These are phyloP conservation scores for Marasmius sp. DNA, from an alignment of 1,284 basidiomycete species.

Conservation along the genomic window DNA sequence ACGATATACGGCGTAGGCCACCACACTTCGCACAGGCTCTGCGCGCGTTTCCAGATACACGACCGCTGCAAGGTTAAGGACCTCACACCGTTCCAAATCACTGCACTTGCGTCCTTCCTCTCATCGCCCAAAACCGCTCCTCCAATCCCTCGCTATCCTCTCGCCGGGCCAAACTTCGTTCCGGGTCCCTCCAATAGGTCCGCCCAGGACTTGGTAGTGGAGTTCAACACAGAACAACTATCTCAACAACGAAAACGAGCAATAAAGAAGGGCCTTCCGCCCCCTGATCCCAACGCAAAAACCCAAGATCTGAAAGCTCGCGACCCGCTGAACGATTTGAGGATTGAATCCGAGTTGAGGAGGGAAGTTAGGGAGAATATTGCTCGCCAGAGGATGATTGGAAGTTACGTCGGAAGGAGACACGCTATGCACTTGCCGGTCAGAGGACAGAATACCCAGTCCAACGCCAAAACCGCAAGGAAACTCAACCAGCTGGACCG, in stretches of 20 bases:
- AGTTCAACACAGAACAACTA: conserved; percentile 28
- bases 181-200: conserved; percentile 48
- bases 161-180: conserved; percentile 53
- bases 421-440: conserved; percentile 90
- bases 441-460: conserved; percentile 86
- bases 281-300: conserved; percentile 9
- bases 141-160: conserved; percentile 59
- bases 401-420: conserved; percentile 82
- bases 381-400: conserved; percentile 86
- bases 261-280: conserved; percentile 6
- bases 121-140: conserved; percentile 77
- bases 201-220: conserved; percentile 39
- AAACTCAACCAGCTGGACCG: conserved; percentile 78
- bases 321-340: conserved; percentile 71
- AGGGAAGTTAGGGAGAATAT: conserved; percentile 85
- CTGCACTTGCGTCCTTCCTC: conserved; percentile 83
- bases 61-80: conserved; percentile 75
- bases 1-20: conserved; percentile 83
- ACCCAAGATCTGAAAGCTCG: conserved; percentile 13
- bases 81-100: conserved; percentile 79
- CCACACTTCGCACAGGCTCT: conserved; percentile 73
- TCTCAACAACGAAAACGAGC: conserved; percentile 24
- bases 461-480: conserved; percentile 82
- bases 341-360: conserved; percentile 81
- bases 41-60: conserved; percentile 88